phyloP scores from a whole-genome alignment of 2,329 filamentous ascomycete species.

The Aspergillus sp. region DNA sequence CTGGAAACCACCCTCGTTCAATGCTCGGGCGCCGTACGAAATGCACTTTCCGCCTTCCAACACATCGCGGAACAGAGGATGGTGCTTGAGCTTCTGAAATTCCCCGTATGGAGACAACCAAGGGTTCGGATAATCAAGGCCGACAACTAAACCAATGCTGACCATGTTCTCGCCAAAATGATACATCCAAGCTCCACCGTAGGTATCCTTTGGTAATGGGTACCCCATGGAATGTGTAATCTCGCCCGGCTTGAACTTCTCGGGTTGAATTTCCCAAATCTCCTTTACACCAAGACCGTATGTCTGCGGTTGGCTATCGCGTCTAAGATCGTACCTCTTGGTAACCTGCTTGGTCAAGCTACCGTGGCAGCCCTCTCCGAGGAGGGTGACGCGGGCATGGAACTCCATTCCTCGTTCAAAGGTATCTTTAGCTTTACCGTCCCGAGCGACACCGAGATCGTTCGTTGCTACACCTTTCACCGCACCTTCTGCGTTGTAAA shows the following conservation, averaged over 20 bases:
- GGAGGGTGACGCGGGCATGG: conserved; percentile 84
- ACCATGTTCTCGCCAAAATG: conserved; percentile 98
- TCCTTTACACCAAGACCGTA: conserved; percentile 95
- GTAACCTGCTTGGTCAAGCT: conserved; percentile 93
- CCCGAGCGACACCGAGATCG: conserved; percentile 79
- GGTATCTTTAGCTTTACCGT: conserved; percentile 80
- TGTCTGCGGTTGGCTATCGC: conserved; percentile 89
- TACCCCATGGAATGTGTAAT: conserved; percentile 92
- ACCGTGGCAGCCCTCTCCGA: conserved; percentile 93
- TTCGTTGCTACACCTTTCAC: conserved; percentile 96
- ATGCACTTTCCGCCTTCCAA: conserved; percentile 98
- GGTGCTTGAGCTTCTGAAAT: conserved; percentile 98
- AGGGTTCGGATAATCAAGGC: conserved; percentile 93
- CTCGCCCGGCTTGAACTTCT: conserved; percentile 85
- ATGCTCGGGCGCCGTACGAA: conserved; percentile 86
- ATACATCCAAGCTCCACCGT: conserved; percentile 99
- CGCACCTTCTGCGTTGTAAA: conserved; percentile 82
- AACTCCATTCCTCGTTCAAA: conserved; percentile 99
- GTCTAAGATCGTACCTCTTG: conserved; percentile 87
- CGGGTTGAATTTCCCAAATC: conserved; percentile 92
- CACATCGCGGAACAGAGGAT: conserved; percentile 81
- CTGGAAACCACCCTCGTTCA: conserved; percentile 95
- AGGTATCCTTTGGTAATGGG: conserved; percentile 81
- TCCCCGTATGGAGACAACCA: conserved; percentile 95
- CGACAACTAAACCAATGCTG: conserved; percentile 84